phyloP scores from a whole-genome alignment of 192 early-diverging fungal species.

The Linnemannia elongata region DNA sequence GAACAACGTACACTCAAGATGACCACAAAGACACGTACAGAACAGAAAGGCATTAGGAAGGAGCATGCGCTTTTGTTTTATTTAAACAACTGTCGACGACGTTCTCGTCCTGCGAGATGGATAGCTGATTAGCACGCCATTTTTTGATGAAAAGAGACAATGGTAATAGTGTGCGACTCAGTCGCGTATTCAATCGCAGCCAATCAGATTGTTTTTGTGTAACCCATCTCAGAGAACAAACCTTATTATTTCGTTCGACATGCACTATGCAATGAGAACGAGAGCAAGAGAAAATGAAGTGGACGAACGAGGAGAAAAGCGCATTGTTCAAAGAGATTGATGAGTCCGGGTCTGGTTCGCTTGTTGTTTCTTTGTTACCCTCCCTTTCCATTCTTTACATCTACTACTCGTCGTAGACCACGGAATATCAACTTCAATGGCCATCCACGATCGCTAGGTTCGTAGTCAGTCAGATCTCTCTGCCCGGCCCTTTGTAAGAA shows the following conservation, averaged over 20 bases:
- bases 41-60: too few relatives aligned
- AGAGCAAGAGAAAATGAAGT: background rate
- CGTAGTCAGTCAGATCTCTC: too few relatives aligned
- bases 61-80: background rate
- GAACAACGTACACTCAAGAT: too few relatives aligned
- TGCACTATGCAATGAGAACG: background rate
- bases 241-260: background rate
- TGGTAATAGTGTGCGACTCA: background rate
- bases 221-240: slow-evolving; percentile 3
- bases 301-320: background rate
- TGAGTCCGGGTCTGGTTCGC: background rate
- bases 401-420: too few relatives aligned
- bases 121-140: background rate
- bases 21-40: too few relatives aligned
- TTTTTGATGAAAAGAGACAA: background rate
- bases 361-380: background rate
- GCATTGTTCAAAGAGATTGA: background rate
- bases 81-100: background rate
- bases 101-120: background rate
- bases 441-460: too few relatives aligned
- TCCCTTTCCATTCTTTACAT: background rate
- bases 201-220: background rate
- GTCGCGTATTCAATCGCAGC: slow-evolving; percentile 8
- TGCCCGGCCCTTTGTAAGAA: too few relatives aligned
- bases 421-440: too few relatives aligned